Percentiles rank a stretch among this genome's conserved stretches.
Evolutionary conservation across 2,329 filamentous ascomycete genomes (phyloP).

Genomic region (Fusarium coicis): DNA sequence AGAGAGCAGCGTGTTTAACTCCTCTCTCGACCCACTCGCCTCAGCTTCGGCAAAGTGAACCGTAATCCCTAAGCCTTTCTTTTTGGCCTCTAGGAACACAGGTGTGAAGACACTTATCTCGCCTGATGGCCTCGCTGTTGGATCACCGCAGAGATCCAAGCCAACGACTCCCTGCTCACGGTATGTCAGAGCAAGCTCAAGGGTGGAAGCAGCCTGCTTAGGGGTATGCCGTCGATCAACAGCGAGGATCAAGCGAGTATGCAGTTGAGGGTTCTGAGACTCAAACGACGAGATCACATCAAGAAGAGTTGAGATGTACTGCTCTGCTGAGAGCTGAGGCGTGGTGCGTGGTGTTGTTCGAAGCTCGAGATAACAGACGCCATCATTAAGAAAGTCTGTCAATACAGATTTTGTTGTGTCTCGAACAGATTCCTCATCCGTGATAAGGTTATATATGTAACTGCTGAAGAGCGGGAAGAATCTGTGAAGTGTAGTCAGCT

Average conservation of each 20-base stretch:
- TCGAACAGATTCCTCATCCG: conserved; percentile 67
- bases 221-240: conserved; percentile 74
- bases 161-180: conserved; percentile 70
- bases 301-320: conserved; percentile 75
- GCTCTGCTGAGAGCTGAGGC: conserved; percentile 65
- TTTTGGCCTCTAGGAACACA: conserved; percentile 68
- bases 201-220: conserved; percentile 69
- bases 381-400: conserved; percentile 73
- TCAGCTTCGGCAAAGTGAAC: conserved; percentile 82
- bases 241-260: conserved; percentile 76
- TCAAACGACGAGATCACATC: conserved; percentile 68
- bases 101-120: conserved; percentile 68
- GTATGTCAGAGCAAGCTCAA: conserved; percentile 71
- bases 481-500: conserved; percentile 52
- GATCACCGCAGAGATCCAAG: conserved; percentile 83
- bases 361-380: conserved; percentile 81
- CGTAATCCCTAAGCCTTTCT: conserved; percentile 69
- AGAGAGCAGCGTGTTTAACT: conserved; percentile 71
- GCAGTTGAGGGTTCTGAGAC: conserved; percentile 57
- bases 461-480: conserved; percentile 83
- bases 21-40: conserved; percentile 64
- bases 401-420: conserved; percentile 75
- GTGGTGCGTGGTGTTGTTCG: conserved; percentile 80
- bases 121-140: conserved; percentile 61
- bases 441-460: conserved; percentile 82